Evolutionary conservation across 2,329 filamentous ascomycete species (phyloP).

Genomic region (Lachnellula hyalina): DNA sequence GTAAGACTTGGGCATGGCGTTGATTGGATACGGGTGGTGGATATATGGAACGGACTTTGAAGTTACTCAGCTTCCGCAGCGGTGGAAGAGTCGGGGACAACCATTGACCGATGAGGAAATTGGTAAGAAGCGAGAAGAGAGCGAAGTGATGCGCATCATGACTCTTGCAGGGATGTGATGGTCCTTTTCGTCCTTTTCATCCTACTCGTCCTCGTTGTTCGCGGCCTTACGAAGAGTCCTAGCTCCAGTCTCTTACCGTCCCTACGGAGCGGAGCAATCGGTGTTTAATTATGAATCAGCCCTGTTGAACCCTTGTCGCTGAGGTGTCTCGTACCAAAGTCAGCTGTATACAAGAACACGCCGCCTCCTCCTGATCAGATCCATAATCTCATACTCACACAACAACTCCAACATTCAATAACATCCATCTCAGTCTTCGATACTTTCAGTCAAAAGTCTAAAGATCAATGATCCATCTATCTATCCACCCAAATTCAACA

Average conservation of each 20-base stretch:
- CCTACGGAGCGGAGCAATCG: conserved; percentile 8
- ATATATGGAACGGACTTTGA: not conserved
- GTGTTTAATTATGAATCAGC: conserved; percentile 9
- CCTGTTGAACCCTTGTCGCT: conserved; percentile 1
- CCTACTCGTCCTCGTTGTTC: not conserved
- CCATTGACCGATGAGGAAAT: too few species aligned
- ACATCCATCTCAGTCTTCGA: not conserved
- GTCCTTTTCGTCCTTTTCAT: too few species aligned
- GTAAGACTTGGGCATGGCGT: too few species aligned
- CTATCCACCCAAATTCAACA: not conserved
- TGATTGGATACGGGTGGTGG: not conserved
- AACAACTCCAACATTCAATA: conserved; percentile 1
- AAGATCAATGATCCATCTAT: conserved; percentile 6
- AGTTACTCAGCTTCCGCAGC: not conserved
- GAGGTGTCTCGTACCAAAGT: not conserved
- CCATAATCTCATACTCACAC: not conserved
- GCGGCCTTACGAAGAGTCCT: conserved; percentile 4
- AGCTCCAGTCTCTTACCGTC: not conserved
- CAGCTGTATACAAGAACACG: conserved; percentile 11
- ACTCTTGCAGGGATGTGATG: not conserved
- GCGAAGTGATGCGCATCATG: not conserved
- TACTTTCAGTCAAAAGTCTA: not conserved
- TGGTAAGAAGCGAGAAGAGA: too few species aligned
- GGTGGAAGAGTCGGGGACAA: too few species aligned
- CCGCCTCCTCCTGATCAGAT: conserved; percentile 5